Evolutionary conservation across 73 alveolate species (phyloP).

Genomic region (Tetrahymena thermophila): DNA sequence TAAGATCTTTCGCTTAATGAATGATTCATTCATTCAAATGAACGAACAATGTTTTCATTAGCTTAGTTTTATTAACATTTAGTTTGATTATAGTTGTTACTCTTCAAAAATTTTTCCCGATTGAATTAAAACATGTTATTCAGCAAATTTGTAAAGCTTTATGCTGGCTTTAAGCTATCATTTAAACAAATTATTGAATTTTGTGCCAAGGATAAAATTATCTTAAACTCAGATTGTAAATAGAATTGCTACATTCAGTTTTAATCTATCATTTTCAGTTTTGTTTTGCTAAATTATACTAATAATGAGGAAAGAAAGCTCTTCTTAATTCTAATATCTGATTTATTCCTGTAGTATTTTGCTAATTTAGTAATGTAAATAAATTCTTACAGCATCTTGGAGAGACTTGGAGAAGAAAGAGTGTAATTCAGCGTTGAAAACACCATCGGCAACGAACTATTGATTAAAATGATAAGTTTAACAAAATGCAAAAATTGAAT

Average conservation of each 20-base stretch:
- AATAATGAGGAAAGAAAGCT: not conserved
- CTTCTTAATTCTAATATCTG: not conserved
- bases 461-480: not conserved
- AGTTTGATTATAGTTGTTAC: not conserved
- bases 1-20: too few species aligned
- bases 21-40: too few species aligned
- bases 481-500: not conserved
- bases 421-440: conserved; percentile 86
- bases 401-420: conserved; percentile 72
- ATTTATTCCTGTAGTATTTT: not conserved
- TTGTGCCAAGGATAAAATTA: not conserved
- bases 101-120: not conserved
- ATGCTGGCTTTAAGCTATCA: not conserved
- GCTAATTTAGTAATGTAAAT: not conserved
- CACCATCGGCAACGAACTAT: conserved; percentile 84
- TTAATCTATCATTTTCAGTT: not conserved
- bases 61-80: too few species aligned
- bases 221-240: not conserved
- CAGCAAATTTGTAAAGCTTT: not conserved
- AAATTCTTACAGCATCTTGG: conserved; percentile 25
- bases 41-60: too few species aligned
- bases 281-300: not conserved
- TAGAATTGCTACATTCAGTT: not conserved
- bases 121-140: not conserved
- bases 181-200: too few species aligned